phyloP scores from a whole-genome alignment of 768 basidiomycete species.

The Heimioporus sp. region DNA sequence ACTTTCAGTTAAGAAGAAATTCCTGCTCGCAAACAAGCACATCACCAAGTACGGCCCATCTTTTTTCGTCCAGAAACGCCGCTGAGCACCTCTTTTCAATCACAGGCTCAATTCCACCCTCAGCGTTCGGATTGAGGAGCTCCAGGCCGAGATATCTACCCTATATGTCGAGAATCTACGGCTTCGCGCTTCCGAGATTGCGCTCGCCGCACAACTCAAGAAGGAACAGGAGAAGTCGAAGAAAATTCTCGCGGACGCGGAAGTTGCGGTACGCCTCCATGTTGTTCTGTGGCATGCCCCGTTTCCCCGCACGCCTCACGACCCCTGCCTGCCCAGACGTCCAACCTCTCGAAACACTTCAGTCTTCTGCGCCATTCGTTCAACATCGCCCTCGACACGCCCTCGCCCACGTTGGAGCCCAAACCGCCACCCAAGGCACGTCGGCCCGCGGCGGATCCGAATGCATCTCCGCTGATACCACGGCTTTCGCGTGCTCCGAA shows the following conservation, averaged over 20 bases:
- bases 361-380: constrained; percentile 62
- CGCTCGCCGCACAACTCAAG: constrained; percentile 72
- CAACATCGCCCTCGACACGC: constrained; percentile 36
- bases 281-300: constrained; percentile 14
- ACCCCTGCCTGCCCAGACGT: constrained; percentile 42
- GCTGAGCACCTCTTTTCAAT: constrained; percentile 7
- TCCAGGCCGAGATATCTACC: constrained; percentile 79
- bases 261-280: constrained; percentile 58
- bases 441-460: constrained; percentile 43
- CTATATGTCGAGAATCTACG: constrained; percentile 82
- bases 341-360: constrained; percentile 63
- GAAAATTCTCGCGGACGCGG: constrained; percentile 69
- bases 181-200: constrained; percentile 77
- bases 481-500: constrained; percentile 66
- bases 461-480: constrained; percentile 46
- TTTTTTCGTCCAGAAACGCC: constrained; percentile 1
- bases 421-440: constrained; percentile 51
- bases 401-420: constrained; percentile 36
- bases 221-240: constrained; percentile 76
- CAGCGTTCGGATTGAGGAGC: constrained; percentile 80
- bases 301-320: constrained; percentile 2
- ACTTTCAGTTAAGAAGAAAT: constrained; percentile 84
- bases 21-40: constrained; percentile 86
- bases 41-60: constrained; percentile 69
- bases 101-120: constrained; percentile 80